These are phyloP conservation scores for Mallotus repandus DNA, from an alignment of 441 rosid species.

Conservation along the genomic window DNA sequence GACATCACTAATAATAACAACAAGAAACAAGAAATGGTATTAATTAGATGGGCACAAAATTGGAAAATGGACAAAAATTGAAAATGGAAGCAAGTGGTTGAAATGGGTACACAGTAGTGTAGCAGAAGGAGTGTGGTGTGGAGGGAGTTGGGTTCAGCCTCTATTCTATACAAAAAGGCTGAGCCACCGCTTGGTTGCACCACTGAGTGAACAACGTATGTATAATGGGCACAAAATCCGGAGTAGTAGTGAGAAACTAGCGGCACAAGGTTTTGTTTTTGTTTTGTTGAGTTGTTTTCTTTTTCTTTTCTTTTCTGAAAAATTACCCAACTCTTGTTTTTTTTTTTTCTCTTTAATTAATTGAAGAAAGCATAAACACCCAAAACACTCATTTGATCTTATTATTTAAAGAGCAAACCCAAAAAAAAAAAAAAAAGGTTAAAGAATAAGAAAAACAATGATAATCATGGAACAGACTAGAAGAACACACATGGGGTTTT, in stretches of 20 bases:
- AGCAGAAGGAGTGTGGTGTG: neutral
- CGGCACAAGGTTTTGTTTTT: conserved; percentile 43
- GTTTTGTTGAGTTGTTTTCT: neutral
- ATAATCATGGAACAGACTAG: conserved; percentile 35
- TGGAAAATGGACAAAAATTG: neutral
- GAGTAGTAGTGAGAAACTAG: conserved; percentile 53
- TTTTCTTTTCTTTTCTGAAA: conserved; percentile 24
- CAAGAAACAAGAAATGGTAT: neutral
- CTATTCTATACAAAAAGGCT: conserved; percentile 23
- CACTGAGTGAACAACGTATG: conserved; percentile 61
- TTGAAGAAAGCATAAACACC: conserved; percentile 34
- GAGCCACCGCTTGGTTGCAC: conserved; percentile 60
- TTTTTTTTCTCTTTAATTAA: conserved; percentile 21
- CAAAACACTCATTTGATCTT: conserved; percentile 37
- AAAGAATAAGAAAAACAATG: conserved; percentile 15
- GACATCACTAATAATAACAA: neutral
- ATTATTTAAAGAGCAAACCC: conserved; percentile 17
- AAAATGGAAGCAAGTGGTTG: neutral
- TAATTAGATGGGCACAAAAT: neutral
- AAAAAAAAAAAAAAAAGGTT: conserved; percentile 24
- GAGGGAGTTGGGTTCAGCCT: neutral
- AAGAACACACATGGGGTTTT: conserved; percentile 33
- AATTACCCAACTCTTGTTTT: conserved; percentile 17
- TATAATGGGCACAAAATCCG: conserved; percentile 66
- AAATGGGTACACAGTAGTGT: neutral